Base-by-base conservation (phyloP, 2,329 filamentous ascomycete species). In the Bipolaris zeicola region DNA sequence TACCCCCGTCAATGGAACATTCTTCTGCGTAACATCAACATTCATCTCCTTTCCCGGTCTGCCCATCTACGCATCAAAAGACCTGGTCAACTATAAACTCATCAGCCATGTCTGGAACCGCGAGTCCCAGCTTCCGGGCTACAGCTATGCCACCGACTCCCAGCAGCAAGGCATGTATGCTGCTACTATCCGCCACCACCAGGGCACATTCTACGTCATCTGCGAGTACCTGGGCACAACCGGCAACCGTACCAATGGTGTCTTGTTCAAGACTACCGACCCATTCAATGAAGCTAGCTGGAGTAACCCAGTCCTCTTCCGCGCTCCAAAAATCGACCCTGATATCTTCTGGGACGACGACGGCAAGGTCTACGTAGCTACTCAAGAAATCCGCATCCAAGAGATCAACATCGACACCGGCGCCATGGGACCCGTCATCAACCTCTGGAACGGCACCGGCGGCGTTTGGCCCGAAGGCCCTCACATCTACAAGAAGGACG, bases 331-430 rank as follows among this genome's bases (percentile, higher is more conserved):
- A 37, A 64, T 62, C 50, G 85, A 87, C 50, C 81, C 83, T 0
- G 80, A 78, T 33, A 78, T 81, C 6, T 83, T 85, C 62, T 87
- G 83, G 81, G 81, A 86, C 47, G 78, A 80, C 0, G 80, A 86
- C 44, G 84, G 83, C 1, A 82, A 78, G 54, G 74, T 79, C 0
- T 87, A 85, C 54, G 79, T 74, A 43, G 63, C 67, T 42, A 47
- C 66, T 47, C 33, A 58, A 51, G 54, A 44, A 22, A 6, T 39
- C 8, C 28, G 37, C 8, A 52, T 52, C n/a, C 33, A 47, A 20
- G 72, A 69, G 20, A 66, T 78, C 24, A 64, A 78, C 49, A 64
- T 77, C 6, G 45, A 67, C 5, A 77, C 72, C 3, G 76, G 75
- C 3, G 60, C 63, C 41, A 41, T 62, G 64, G 4, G 58, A 67